Base-by-base conservation (phyloP, 805 yeast genomes). In the Kazachstania martiniae region DNA sequence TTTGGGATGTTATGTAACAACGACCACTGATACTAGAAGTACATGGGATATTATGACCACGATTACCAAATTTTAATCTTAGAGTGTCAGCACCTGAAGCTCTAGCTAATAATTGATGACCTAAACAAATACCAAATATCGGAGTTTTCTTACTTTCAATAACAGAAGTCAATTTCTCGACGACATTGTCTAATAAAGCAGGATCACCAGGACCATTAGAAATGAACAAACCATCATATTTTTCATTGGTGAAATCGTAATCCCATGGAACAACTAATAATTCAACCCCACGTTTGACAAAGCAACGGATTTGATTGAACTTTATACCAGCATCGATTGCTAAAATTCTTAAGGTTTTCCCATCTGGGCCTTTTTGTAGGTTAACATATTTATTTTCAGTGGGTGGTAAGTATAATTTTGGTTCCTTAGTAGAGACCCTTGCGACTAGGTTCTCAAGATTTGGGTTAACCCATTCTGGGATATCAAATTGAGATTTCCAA, bases 201-300 rank as follows among this genome's bases (percentile, higher is more conserved):
- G 99, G 99, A 64, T 91, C 97, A 73, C 99, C 99, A 18, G 99
- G 99, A 66, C 99, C 99, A 62, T 91, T 91, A 35, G 96, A 87
- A 44, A 89, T 67, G 62, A 91, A 91, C 49, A 91, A 69, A 67
- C 98, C 99, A 59, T 91, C 98, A 56, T 80, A 91, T 41, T 75
- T 69, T 60, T 85, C 94, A 31, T 61, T 51, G 40, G 81, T 65
- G 58, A 81, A 78, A 60, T 86, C 94, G 55, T 86, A 77, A 58
- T 91, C 78, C 87, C 89, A 89, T 39, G 98, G 97, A 29, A 91
- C 96, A 35, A 91, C 96, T 55, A 76, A 73, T 46, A 91, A 68
- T 63, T 93, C 96, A 32, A 91, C 95, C 58, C 99, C 98, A 53
- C 98, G 79, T 56, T 76, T 74, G 37, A 91, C 85, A 44, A 91